Evolutionary conservation across 371 early-diverging fungal genomes (phyloP).

Genomic region (Rhizopus sp.): DNA sequence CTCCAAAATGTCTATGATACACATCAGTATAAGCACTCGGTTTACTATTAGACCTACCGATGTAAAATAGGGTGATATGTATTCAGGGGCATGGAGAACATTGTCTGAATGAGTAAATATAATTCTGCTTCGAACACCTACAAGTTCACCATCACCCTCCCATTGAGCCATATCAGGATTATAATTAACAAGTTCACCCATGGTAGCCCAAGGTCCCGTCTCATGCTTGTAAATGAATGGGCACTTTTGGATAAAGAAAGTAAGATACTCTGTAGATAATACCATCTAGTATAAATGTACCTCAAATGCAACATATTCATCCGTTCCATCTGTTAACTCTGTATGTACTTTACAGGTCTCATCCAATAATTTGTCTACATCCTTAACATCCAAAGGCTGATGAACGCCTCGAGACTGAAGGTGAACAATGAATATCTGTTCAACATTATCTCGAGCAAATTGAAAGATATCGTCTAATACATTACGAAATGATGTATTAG

Average conservation of each 20-base stretch:
- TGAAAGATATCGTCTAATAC: conserved; percentile 26
- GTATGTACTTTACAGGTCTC: conserved; percentile 36
- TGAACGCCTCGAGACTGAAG: conserved; percentile 12
- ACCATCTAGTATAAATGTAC: conserved; percentile 15
- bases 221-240: conserved; percentile 35
- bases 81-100: conserved; percentile 2
- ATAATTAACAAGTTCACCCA: conserved; percentile 44
- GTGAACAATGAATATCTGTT: conserved; percentile 37
- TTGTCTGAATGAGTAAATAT: conserved; percentile 30
- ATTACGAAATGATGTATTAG: conserved; percentile 17
- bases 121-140: conserved; percentile 41
- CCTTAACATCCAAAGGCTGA: conserved; percentile 11
- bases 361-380: conserved; percentile 35
- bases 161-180: conserved; percentile 50
- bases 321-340: conserved; percentile 32
- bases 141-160: conserved; percentile 52
- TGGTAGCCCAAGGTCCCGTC: conserved; percentile 26
- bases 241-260: conserved; percentile 22
- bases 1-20: conserved; percentile 30
- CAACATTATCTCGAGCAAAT: conserved; percentile 21
- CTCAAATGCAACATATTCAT: conserved; percentile 26
- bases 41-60: conserved; percentile 16
- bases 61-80: conserved; percentile 30
- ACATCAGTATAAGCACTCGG: neutral
- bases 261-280: neutral